These are phyloP conservation scores for Gleditsia sinensis DNA, from an alignment of 306 rosid genomes.

Conservation along the genomic window DNA sequence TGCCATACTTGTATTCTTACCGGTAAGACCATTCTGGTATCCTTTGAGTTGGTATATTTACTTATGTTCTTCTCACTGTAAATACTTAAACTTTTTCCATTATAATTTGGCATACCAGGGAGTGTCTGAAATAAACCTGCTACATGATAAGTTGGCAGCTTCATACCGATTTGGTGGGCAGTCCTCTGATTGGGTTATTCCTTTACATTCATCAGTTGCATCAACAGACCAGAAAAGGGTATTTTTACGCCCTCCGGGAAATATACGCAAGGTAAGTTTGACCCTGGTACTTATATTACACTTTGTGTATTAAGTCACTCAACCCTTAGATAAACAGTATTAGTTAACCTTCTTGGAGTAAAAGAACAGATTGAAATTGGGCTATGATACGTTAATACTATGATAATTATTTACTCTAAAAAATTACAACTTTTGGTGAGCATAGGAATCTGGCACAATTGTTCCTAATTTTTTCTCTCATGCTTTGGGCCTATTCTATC, in stretches of 20 bases:
- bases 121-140: conserved; percentile 71
- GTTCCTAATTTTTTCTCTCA: neutral
- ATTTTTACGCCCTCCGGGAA: conserved; percentile 77
- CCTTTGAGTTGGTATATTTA: conserved; percentile 29
- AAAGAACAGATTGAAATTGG: too few relatives aligned
- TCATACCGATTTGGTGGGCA: conserved; percentile 87
- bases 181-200: conserved; percentile 93
- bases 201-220: conserved; percentile 81
- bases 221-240: conserved; percentile 83
- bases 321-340: neutral
- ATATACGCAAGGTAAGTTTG: conserved; percentile 75
- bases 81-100: conserved; percentile 2
- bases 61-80: conserved; percentile 8
- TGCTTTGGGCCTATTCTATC: neutral
- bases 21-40: conserved; percentile 57
- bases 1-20: conserved; percentile 91
- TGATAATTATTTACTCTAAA: neutral
- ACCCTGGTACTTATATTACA: conserved; percentile 8
- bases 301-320: conserved; percentile 17
- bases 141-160: conserved; percentile 73
- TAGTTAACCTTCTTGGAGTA: neutral
- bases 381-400: neutral
- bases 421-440: neutral
- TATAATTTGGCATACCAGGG: conserved; percentile 58
- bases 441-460: neutral